Conservation (phyloP, 805 yeast genomes). For the Starmerella roubikii region DNA sequence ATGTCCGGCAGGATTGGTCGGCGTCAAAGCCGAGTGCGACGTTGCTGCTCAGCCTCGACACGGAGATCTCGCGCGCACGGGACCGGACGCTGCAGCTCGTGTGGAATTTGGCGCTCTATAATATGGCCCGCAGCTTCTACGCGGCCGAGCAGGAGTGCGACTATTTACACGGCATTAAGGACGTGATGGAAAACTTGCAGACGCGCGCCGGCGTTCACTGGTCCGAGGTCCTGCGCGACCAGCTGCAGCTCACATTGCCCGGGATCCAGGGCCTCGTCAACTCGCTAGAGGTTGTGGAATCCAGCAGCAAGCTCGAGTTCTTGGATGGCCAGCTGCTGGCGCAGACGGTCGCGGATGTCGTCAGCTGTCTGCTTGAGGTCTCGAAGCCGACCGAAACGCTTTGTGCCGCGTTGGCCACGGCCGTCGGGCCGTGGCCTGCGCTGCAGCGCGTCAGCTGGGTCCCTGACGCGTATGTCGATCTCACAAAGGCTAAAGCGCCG, state of each 20-base stretch:
- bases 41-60: constrained; percentile 17
- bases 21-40: constrained; percentile 9
- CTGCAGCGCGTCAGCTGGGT: constrained; percentile 36
- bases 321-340: constrained; percentile 10
- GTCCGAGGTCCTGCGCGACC: constrained; percentile 12
- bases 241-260: constrained; percentile 5
- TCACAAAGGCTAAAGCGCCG: constrained; percentile 68
- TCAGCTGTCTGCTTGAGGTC: constrained; percentile 12
- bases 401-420: constrained; percentile 28
- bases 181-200: constrained; percentile 13
- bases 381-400: constrained; percentile 15
- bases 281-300: constrained; percentile 8
- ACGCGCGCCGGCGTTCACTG: constrained; percentile 15
- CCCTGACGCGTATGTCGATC: constrained; percentile 33
- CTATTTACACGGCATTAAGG: constrained; percentile 8
- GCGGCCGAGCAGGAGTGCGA: constrained; percentile 8
- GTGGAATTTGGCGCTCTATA: constrained; percentile 23
- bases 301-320: constrained; percentile 4
- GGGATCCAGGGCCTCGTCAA: constrained; percentile 8
- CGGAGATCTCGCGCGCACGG: not conserved
- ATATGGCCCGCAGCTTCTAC: constrained; percentile 17
- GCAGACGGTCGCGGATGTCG: constrained; percentile 20
- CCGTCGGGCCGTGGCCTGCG: constrained; percentile 35
- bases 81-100: constrained; percentile 16
- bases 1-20: constrained; percentile 21